Evolutionary conservation across 1,139 yeast species (phyloP).

Genomic region (Groenewaldozyma sp.): DNA sequence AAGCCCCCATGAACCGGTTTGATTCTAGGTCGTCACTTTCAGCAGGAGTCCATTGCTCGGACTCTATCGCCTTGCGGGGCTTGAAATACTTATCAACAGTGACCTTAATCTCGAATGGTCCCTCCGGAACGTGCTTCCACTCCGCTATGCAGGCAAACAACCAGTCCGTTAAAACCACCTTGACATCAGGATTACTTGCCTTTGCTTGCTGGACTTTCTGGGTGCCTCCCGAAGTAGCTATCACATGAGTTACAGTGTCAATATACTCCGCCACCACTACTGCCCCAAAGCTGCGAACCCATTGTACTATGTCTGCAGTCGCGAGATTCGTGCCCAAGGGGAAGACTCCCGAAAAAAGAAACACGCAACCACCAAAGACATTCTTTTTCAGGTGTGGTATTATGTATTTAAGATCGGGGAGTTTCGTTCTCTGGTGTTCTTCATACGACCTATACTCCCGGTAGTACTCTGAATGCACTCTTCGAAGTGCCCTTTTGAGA

Average conservation of each 20-base stretch:
- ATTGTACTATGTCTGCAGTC: slow-evolving; percentile 67
- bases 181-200: slow-evolving; percentile 34
- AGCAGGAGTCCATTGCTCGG: slow-evolving; percentile 27
- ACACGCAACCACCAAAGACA: slow-evolving; percentile 60
- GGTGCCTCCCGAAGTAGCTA: slow-evolving; percentile 67
- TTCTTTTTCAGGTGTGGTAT: slow-evolving; percentile 62
- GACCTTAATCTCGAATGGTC: slow-evolving; percentile 43
- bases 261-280: slow-evolving; percentile 64
- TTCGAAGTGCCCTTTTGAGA: slow-evolving; percentile 52
- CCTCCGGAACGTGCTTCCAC: slow-evolving; percentile 68
- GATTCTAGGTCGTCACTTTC: slow-evolving; percentile 28
- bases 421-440: slow-evolving; percentile 6
- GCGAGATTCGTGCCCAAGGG: slow-evolving; percentile 69
- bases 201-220: slow-evolving; percentile 64
- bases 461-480: slow-evolving; percentile 63
- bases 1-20: slow-evolving; percentile 25
- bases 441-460: slow-evolving; percentile 30
- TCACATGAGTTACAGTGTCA: slow-evolving; percentile 77
- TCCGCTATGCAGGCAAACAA: slow-evolving; percentile 70
- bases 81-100: slow-evolving; percentile 6
- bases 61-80: slow-evolving; percentile 3
- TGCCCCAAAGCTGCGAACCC: slow-evolving; percentile 93
- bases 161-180: slow-evolving; percentile 91
- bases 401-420: slow-evolving; percentile 35
- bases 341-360: slow-evolving; percentile 77